These are phyloP conservation scores for Ascochyta clinopodiicola DNA, from an alignment of 2,329 filamentous ascomycete species.

Conservation along the genomic window DNA sequence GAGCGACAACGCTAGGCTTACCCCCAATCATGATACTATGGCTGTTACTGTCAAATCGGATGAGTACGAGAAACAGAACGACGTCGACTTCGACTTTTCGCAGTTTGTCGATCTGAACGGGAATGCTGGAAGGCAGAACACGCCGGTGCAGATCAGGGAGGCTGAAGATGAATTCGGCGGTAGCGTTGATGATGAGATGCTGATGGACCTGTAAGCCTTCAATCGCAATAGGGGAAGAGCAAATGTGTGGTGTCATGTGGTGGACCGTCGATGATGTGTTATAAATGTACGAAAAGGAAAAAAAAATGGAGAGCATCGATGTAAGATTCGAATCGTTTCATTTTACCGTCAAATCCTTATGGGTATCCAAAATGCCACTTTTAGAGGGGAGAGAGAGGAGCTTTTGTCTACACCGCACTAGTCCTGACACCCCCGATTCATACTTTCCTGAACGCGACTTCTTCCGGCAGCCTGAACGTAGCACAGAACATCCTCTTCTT, in stretches of 20 bases:
- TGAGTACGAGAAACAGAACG: neutral
- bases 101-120: neutral
- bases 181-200: conserved; percentile 35
- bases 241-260: neutral
- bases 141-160: neutral
- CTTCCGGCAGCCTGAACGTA: conserved; percentile 81
- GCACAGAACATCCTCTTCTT: conserved; percentile 98
- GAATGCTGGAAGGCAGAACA: neutral
- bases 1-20: neutral
- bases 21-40: neutral
- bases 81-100: neutral
- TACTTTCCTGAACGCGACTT: conserved; percentile 74
- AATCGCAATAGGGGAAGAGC: neutral
- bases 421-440: neutral
- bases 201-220: conserved; percentile 28
- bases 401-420: conserved; percentile 1
- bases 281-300: neutral
- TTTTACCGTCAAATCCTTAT: neutral
- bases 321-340: neutral
- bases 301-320: neutral
- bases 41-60: neutral
- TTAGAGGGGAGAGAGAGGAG: neutral
- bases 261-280: neutral
- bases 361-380: conserved; percentile 1
- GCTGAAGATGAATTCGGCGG: conserved; percentile 9